phyloP scores from a whole-genome alignment of 1,139 yeast species.

The Meyerozyma smithsonii region DNA sequence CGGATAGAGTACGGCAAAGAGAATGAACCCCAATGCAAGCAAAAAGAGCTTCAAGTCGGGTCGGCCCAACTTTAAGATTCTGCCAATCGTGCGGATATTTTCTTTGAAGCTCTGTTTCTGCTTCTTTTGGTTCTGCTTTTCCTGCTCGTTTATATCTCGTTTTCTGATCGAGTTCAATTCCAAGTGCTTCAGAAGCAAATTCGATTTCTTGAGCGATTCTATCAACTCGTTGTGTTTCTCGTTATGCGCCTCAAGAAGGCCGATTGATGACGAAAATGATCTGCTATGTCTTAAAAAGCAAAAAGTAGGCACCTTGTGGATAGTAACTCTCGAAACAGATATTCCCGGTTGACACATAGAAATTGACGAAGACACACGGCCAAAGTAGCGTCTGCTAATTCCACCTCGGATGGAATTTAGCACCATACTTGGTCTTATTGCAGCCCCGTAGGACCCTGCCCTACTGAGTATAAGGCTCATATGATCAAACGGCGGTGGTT shows the following conservation, averaged over 20 bases:
- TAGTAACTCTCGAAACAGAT: background rate
- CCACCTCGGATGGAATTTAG: background rate
- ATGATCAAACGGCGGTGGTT: background rate
- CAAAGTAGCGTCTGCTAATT: background rate
- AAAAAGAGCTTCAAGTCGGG: slow-evolving; percentile 38
- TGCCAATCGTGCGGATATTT: slow-evolving; percentile 31
- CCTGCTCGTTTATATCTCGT: slow-evolving; percentile 29
- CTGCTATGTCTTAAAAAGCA: background rate
- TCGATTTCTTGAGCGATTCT: slow-evolving; percentile 12
- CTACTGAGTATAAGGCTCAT: background rate
- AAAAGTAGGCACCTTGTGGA: slow-evolving; percentile 4
- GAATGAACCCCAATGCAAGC: slow-evolving; percentile 38
- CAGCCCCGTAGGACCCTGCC: background rate
- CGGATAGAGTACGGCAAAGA: slow-evolving; percentile 45
- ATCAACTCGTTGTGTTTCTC: slow-evolving; percentile 7
- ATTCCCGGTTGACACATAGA: background rate
- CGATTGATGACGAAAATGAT: background rate
- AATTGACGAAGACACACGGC: background rate
- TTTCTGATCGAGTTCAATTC: slow-evolving; percentile 20
- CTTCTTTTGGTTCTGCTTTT: slow-evolving; percentile 24
- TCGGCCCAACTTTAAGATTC: slow-evolving; percentile 36
- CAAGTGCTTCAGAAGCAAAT: slow-evolving; percentile 27
- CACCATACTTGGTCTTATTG: background rate
- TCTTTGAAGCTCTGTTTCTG: slow-evolving; percentile 27
- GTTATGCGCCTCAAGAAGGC: background rate